Base-by-base conservation (phyloP, 352 stramenopile genomes). In the Phytophthora pluvialis region DNA sequence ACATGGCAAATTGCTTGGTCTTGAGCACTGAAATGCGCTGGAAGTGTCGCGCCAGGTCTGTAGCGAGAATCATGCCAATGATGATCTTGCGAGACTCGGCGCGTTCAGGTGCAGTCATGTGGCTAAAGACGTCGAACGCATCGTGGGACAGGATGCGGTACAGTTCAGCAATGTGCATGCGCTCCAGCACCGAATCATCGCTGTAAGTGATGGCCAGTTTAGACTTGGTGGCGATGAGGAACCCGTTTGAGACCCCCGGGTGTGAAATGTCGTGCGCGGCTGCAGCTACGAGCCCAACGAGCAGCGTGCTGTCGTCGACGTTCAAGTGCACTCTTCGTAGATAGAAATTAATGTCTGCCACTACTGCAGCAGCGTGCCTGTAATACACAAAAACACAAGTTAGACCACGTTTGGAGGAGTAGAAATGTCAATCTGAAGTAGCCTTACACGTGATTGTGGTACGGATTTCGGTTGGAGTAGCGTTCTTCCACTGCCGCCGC, bases 161-260 rank as follows among this genome's bases (percentile, higher is more conserved):
- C 43, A 88, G 59, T 55, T 89, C 80, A 1, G 82, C 80, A 39
- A 91, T 70, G 35, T 91, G 82, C 82, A 91, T 91, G 44, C 82
- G 82, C 45, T 91, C 82, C 11, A 98, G 73, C 9, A 97, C 85
- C 40, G 84, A 96, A 40, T 93, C 81, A 60, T 97, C 94, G 54
- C 96, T 98, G 75, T 98, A 98, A 0, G 78, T 88, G 64, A 98
- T 83, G 38, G 93, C 93, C n/a, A 97, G 71, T 28, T 94, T 89
- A 38, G 86, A 92, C 39, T 72, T 78, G n/a, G 90, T 96, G 29
- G 89, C 83, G 49, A 97, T 86, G 38, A 98, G 83, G 56, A 97
- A 98, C 42, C 75, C 76, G 68, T 98, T 98, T 12, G 89, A 97
- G 13, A 95, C 88, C 28, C 94, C 94, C 0, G 89, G 87, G 59